phyloP scores from a whole-genome alignment of 805 yeast genomes.

The Clavispora phyllophila region DNA sequence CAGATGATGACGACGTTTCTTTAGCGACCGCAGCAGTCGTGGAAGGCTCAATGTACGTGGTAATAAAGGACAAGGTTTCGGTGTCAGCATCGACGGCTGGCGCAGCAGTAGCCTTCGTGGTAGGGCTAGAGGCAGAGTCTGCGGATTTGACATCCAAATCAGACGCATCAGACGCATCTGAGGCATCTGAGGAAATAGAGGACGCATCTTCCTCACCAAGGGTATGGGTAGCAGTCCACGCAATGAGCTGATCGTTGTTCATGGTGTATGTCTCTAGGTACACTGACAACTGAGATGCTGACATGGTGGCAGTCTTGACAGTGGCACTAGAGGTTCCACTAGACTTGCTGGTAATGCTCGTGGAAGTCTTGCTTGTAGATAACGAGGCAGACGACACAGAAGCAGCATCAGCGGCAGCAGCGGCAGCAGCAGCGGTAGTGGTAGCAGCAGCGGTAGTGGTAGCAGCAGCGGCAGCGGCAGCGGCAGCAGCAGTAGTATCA shows the following conservation, averaged over 20 bases:
- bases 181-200: background rate
- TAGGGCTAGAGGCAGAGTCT: conserved; percentile 7
- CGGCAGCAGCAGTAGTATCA: conserved; percentile 5
- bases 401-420: conserved; percentile 8
- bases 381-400: too few species aligned
- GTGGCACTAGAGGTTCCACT: conserved; percentile 10
- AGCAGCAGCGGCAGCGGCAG: conserved; percentile 13
- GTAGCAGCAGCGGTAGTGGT: conserved; percentile 4
- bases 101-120: conserved; percentile 2
- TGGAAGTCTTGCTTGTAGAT: conserved; percentile 6
- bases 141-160: background rate
- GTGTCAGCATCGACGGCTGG: conserved; percentile 13
- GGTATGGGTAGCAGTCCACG: conserved; percentile 16
- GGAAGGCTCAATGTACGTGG: conserved; percentile 27
- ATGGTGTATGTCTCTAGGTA: conserved; percentile 11
- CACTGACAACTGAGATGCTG: conserved; percentile 10
- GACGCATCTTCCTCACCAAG: conserved; percentile 1
- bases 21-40: conserved; percentile 6
- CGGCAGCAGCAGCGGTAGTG: conserved; percentile 4
- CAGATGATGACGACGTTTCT: background rate
- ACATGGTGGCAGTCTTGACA: conserved; percentile 14
- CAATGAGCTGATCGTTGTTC: conserved; percentile 13
- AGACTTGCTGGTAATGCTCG: conserved; percentile 8
- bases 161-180: background rate
- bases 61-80: conserved; percentile 22